Evolutionary conservation across 176 grass and related monocot species (phyloP).

Genomic region (Canna indica): DNA sequence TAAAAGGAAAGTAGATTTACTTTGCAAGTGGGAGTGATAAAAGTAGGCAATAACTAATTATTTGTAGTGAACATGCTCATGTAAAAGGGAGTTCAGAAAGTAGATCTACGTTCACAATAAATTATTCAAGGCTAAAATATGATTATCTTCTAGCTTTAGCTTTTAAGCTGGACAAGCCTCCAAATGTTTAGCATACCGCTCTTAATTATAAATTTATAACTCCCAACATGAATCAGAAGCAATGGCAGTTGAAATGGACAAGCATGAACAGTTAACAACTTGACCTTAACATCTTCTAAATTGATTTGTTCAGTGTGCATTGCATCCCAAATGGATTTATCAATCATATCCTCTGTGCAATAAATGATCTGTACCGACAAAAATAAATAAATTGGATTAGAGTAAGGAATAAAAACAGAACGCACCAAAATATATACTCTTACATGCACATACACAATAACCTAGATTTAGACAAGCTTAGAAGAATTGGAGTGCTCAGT

Average conservation of each 20-base stretch:
- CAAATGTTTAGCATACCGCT: no score
- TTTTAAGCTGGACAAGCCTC: no score
- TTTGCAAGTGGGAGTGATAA: no score
- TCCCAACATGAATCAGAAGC: neutral
- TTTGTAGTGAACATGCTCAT: no score
- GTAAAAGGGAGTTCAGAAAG: no score
- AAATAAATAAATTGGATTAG: constrained; percentile 6
- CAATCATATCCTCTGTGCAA: constrained; percentile 90
- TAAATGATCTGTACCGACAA: constrained; percentile 51
- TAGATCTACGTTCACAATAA: no score
- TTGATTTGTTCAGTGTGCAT: constrained; percentile 69
- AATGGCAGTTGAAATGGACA: neutral
- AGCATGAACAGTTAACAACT: neutral
- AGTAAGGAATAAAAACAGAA: neutral
- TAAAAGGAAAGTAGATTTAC: no score
- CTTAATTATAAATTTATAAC: no score
- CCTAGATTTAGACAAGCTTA: neutral
- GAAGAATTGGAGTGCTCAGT: neutral
- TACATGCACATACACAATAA: neutral
- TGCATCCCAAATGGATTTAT: constrained; percentile 70
- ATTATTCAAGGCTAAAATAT: no score
- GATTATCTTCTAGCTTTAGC: no score
- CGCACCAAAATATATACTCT: neutral
- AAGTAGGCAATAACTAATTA: no score
- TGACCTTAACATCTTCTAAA: constrained; percentile 57